These are phyloP conservation scores for Salmacisia buchloeana DNA, from an alignment of 1,284 basidiomycete genomes.

Conservation along the genomic window DNA sequence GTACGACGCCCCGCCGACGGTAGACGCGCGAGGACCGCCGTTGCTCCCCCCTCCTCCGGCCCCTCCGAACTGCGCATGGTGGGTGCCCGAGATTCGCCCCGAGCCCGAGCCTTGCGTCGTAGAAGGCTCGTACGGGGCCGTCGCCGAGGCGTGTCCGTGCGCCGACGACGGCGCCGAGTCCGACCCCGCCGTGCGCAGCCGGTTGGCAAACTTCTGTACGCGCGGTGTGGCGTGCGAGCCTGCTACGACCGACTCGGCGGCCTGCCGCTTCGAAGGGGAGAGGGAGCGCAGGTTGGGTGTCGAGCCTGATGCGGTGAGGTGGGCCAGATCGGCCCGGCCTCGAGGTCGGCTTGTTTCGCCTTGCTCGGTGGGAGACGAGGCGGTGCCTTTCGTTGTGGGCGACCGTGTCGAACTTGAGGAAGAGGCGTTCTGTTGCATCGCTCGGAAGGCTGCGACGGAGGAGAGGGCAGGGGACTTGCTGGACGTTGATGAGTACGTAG, in stretches of 20 bases:
- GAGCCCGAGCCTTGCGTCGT: background rate
- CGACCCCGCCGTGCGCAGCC: background rate
- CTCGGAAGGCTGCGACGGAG: constrained; percentile 4
- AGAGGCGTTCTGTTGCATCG: background rate
- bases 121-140: too few species aligned
- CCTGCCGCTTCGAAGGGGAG: background rate
- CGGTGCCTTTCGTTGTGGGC: too few species aligned
- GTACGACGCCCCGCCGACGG: background rate
- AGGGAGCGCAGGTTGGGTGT: constrained; percentile 1
- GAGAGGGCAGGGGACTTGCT: background rate
- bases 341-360: background rate
- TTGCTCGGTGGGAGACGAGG: background rate
- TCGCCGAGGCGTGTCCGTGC: background rate
- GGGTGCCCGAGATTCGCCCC: background rate
- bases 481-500: background rate
- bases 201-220: background rate
- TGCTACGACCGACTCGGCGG: background rate
- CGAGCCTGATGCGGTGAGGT: background rate
- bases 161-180: background rate
- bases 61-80: background rate
- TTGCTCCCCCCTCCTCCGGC: too few species aligned
- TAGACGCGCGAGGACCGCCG: background rate
- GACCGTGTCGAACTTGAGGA: too few species aligned
- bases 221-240: background rate
- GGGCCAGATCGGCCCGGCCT: background rate